Conservation (phyloP, 2,329 filamentous ascomycete species). For the Mollisiaceae sp. region DNA sequence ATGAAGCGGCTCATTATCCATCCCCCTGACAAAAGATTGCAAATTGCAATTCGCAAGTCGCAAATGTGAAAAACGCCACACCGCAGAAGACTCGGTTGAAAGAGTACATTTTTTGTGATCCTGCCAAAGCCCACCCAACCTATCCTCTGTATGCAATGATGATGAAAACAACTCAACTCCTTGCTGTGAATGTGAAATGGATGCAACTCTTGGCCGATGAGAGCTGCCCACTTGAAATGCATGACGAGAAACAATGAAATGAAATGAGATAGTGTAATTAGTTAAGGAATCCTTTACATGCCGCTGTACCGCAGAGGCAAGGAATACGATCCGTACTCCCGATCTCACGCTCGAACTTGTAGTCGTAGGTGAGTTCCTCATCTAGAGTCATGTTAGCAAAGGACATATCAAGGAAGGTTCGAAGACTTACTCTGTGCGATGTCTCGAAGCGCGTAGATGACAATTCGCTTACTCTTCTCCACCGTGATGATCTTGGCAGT, state of each 20-base stretch:
- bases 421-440: constrained; percentile 84
- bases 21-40: neutral
- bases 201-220: constrained; percentile 7
- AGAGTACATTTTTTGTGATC: constrained; percentile 39
- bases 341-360: constrained; percentile 98
- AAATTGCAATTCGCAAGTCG: neutral
- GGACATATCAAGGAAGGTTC: neutral
- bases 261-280: constrained; percentile 53
- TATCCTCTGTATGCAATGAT: constrained; percentile 32
- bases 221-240: constrained; percentile 5
- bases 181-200: constrained; percentile 21
- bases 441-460: constrained; percentile 96
- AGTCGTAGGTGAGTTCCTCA: constrained; percentile 99
- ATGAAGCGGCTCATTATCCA: constrained; percentile 27
- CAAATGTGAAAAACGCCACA: constrained; percentile 30
- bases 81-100: constrained; percentile 40
- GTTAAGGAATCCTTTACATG: constrained; percentile 99
- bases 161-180: constrained; percentile 25
- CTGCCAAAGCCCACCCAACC: constrained; percentile 17
- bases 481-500: constrained; percentile 99
- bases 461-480: constrained; percentile 96
- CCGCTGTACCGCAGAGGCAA: constrained; percentile 92
- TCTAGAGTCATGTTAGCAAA: constrained; percentile 59
- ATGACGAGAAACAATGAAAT: constrained; percentile 13
- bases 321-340: constrained; percentile 94